Base-by-base conservation (phyloP, 257 asterid species). In the Scutellaria minor region DNA sequence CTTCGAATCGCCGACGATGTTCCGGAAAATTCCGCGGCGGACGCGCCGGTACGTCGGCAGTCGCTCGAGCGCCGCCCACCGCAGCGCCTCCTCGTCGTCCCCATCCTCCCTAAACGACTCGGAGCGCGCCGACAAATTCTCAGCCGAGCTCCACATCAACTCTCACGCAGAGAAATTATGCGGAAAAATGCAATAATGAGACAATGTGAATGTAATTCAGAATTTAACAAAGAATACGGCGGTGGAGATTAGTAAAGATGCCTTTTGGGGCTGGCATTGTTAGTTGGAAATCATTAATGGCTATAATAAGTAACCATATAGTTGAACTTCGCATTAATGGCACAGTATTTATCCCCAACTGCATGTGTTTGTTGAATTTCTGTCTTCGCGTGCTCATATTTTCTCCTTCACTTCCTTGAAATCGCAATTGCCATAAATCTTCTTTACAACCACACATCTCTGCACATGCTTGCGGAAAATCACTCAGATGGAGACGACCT, bases 1-100 rank as follows among this genome's bases (percentile, higher is more conserved):
- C 86, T 75, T 79, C 41, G 83, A 73, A 13, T 93, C 96, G 9
- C 98, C 98, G 6, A 86, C 86, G 51, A 85, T 75, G 67, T 89
- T 89, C 31, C 88, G 83, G 74, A 93, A 93, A 11, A 93, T 84
- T 7, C 98, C 98, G 45, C 84, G 85, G 80, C 97, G 72, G 40
- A 89, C 94, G 41, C 98, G 91, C 66, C 77, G 85, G 82, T 86
- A 89, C 41, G 98, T 93, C 75, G 98, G 98, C 78, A 93, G 78
- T 83, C 98, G 76, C 91, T 93, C 96, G 70, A 93, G 78, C 78
- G 97, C 98, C 61, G 98, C 98, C 98, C 98, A 91, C 72, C 91
- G 88, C 74, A 93, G 86, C 70, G 92, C 98, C 84, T 89, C 96
- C 88, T 93, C 98, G 59, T 93, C 98, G 74, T 89, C 96, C 18